Base-by-base conservation (phyloP, 2,329 filamentous ascomycete species). In the Pseudofabraea citricarpa region DNA sequence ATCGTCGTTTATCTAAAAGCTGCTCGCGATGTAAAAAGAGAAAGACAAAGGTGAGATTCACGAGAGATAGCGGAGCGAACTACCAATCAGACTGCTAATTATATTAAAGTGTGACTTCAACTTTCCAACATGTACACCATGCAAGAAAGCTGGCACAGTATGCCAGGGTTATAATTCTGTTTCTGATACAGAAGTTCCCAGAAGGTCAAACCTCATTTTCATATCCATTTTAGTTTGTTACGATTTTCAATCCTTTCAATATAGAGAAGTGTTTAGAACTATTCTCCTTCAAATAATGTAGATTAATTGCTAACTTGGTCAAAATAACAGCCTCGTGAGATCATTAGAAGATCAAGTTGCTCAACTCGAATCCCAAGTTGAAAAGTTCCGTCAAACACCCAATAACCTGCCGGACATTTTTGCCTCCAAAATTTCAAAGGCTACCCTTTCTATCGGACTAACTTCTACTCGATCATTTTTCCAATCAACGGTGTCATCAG, bases 21-120 rank as follows among this genome's bases (percentile, higher is more conserved):
- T 41, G 40, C 22, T 15, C 40, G 18, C 27, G 40, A n/a, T 41
- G 40, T 16, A 32, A 33, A 22, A 41, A 41, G 20, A n/a, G 40
- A 41, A 41, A 41, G 40, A 41, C 32, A 20, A 41, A 35, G 35
- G 35, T 37, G 23, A 13, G 18, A n/a, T 20, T 8, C 12, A 37
- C 6, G 6, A 6, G 16, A 31, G 2, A 12, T 31, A 31, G 13
- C 27, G 13, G 6, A 5, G 13, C 9, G 9, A 15, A n/a, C 6
- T 19, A 9, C 23, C 8, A 3, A 8, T 32, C n/a, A n/a, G 19
- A 32, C 19, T 15, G 10, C 35, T 37, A n/a, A 37, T 37, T 3
- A 9, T 22, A 12, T 37, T 37, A 21, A 3, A 37, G 26, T 41
- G 40, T 21, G 40, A 41, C 21, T 41, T 35, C 29, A 33, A 24